Evolutionary conservation across 2,329 filamentous ascomycete species (phyloP), one percentile per base, ranked within the genome.

Genomic region (Penicillium sp.): DNA sequence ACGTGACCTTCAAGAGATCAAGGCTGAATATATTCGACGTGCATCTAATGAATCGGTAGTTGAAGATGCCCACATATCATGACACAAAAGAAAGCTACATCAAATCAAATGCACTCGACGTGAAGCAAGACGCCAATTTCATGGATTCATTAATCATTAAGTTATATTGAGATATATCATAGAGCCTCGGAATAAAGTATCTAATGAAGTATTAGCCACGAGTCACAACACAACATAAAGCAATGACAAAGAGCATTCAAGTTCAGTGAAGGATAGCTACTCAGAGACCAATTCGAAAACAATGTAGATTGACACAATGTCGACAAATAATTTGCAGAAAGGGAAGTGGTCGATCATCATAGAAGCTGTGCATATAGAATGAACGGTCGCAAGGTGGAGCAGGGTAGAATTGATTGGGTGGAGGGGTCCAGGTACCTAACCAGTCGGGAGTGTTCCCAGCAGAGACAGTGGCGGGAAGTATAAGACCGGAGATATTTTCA

Each of bases 281-380:
- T 56, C 54, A 56, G 54, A 54, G 54, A 56, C 54, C 54, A 56
- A 44, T 54, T 48, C 45, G 51, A 56, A 56, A 56, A 56, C 48
- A 56, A 54, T 56, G 54, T 54, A 56, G 54, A 56, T 54, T 28
- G 54, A 54, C 54, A 39, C 43, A 29, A 42, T 49, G 45, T 56
- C 54, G 48, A 56, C 54, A 56, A 47, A 48, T 48, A 43, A 36
- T 45, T 56, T 56, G 54, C 54, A 54, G 54, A 56, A 56, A 56
- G 54, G 54, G 54, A 56, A 54, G 52, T 52, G 54, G 54, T 56
- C 54, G 23, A 51, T 56, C 54, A 56, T 56, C 54, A 56, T 41
- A 43, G 51, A 45, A 44, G 53, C 42, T 46, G 33, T 12, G 15
- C 13, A 12, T 39, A 16, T 13, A 16, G 18, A 44, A 7, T 43